Percentiles rank a stretch among this genome's conserved stretches.
Evolutionary conservation across 495 filamentous ascomycete genomes (phyloP).

Genomic region (Xylaria scruposa): DNA sequence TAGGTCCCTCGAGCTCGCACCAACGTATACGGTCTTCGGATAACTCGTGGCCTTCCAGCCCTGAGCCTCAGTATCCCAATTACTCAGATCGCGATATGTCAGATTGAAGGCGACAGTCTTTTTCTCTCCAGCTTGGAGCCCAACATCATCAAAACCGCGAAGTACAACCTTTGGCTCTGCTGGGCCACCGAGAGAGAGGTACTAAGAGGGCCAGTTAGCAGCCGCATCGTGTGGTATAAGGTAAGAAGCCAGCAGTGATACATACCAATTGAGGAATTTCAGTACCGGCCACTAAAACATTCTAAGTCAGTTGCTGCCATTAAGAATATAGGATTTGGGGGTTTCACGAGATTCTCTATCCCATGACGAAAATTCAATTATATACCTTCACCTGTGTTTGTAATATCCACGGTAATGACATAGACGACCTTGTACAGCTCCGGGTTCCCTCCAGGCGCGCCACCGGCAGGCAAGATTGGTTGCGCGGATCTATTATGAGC

Average conservation of each 20-base stretch:
- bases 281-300: conserved; percentile 48
- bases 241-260: conserved; percentile 27
- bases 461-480: conserved; percentile 67
- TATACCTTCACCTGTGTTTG: conserved; percentile 54
- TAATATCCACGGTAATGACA: conserved; percentile 52
- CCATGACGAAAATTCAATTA: background rate
- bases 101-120: conserved; percentile 69
- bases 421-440: conserved; percentile 53
- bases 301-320: background rate
- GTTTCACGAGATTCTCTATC: background rate
- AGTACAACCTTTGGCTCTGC: conserved; percentile 76
- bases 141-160: conserved; percentile 79
- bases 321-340: background rate
- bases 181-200: conserved; percentile 62
- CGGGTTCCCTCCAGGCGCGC: conserved; percentile 82
- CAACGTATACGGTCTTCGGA: conserved; percentile 48
- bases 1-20: conserved; percentile 47
- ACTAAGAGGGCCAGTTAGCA: conserved; percentile 64
- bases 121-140: conserved; percentile 62
- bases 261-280: conserved; percentile 67
- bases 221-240: background rate
- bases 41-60: conserved; percentile 70
- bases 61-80: conserved; percentile 79
- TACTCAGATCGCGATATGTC: conserved; percentile 75
- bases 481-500: conserved; percentile 71